phyloP scores from a whole-genome alignment of 2,329 filamentous ascomycete species.

The Shiraia sp. region DNA sequence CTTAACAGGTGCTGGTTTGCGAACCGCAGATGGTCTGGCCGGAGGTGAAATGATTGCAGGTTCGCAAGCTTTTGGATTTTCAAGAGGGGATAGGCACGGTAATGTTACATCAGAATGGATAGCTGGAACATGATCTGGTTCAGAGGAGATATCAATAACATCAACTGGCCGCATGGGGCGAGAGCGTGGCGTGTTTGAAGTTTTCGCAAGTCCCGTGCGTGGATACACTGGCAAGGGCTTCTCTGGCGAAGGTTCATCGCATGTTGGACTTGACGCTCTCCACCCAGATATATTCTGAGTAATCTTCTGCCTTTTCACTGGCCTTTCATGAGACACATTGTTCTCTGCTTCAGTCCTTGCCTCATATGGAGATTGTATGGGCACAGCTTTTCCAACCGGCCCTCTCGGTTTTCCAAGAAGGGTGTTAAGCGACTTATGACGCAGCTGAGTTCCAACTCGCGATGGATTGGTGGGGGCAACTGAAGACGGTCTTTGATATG shows the following conservation, averaged over 20 bases:
- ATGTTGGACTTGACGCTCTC: conserved; percentile 19
- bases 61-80: conserved; percentile 1
- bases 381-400: conserved; percentile 62
- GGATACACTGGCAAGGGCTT: conserved; percentile 24
- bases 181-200: conserved; percentile 16
- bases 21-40: conserved; percentile 2
- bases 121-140: conserved; percentile 25
- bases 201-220: conserved; percentile 28
- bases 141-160: conserved; percentile 43
- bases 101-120: conserved; percentile 29
- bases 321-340: conserved; percentile 37
- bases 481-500: conserved; percentile 23
- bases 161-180: conserved; percentile 29
- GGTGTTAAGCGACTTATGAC: conserved; percentile 64
- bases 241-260: conserved; percentile 12
- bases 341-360: conserved; percentile 43
- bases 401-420: conserved; percentile 68
- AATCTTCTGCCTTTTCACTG: conserved; percentile 47
- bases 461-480: conserved; percentile 18
- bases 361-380: conserved; percentile 70
- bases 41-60: conserved; percentile 6
- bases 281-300: conserved; percentile 9
- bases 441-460: conserved; percentile 46
- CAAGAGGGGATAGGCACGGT: conserved; percentile 22
- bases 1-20: conserved; percentile 5